Evolutionary conservation across 164 flowering plant genomes (phyloP).

Genomic region (Aristolochia californica): DNA sequence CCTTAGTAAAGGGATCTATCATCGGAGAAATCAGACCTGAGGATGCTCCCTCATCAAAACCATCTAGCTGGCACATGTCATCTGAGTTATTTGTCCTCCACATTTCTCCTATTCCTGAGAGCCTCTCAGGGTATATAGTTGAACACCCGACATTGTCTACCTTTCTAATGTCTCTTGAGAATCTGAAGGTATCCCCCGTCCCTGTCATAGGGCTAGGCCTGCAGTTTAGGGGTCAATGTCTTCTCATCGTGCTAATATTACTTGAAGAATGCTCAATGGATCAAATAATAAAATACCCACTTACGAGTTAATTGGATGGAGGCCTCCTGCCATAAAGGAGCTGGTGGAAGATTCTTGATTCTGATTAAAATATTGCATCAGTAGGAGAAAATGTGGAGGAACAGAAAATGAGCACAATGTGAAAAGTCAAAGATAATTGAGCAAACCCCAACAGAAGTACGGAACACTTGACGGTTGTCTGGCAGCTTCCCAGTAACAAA

Average conservation of each 20-base stretch:
- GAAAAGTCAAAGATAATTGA: background rate
- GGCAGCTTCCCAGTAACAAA: conserved; percentile 39
- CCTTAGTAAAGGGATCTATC: conserved; percentile 41
- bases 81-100: conserved; percentile 33
- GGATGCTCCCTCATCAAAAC: conserved; percentile 23
- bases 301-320: conserved; percentile 38
- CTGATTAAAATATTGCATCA: conserved; percentile 4
- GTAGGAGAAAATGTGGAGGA: conserved; percentile 3
- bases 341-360: conserved; percentile 40
- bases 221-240: conserved; percentile 13
- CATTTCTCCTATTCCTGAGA: conserved; percentile 17
- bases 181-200: conserved; percentile 22
- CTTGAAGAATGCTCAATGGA: background rate
- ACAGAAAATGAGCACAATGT: background rate
- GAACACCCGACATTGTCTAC: conserved; percentile 41
- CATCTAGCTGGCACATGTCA: conserved; percentile 65
- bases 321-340: conserved; percentile 17
- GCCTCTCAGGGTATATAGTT: conserved; percentile 34
- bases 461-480: conserved; percentile 22
- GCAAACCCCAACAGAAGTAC: conserved; percentile 28
- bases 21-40: conserved; percentile 14
- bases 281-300: conserved; percentile 10
- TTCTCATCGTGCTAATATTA: background rate
- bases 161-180: conserved; percentile 30
- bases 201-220: conserved; percentile 29